Evolutionary conservation across 371 early-diverging fungal genomes (phyloP).

Genomic region (Syncephalis plumigaleata): DNA sequence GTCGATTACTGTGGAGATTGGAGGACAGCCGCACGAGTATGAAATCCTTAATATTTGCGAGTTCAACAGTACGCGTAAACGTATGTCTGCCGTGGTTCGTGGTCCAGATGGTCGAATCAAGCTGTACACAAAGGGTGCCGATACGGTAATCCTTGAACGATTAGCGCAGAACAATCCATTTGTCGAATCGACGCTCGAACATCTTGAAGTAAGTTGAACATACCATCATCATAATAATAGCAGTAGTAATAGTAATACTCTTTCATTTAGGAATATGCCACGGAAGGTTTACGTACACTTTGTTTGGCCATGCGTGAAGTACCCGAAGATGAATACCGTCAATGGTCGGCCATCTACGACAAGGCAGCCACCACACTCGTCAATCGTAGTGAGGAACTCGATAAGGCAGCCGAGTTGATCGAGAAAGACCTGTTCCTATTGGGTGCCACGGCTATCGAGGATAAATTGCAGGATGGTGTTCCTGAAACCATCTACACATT

Average conservation of each 20-base stretch:
- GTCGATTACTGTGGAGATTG: constrained; percentile 55
- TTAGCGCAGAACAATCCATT: constrained; percentile 49
- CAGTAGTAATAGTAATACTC: background rate
- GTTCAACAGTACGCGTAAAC: constrained; percentile 93
- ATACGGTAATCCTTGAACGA: constrained; percentile 92
- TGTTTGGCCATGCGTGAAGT: constrained; percentile 88
- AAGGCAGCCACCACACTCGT: constrained; percentile 77
- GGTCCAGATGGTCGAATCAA: constrained; percentile 79
- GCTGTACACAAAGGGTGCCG: constrained; percentile 96
- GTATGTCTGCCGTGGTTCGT: constrained; percentile 91
- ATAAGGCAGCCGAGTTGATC: constrained; percentile 85
- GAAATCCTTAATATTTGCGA: constrained; percentile 90
- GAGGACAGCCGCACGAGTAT: constrained; percentile 45
- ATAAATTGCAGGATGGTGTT: constrained; percentile 95
- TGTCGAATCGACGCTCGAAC: constrained; percentile 53
- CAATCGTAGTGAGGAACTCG: constrained; percentile 73
- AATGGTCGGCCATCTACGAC: constrained; percentile 70
- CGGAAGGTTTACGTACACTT: constrained; percentile 83
- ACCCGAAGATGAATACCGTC: constrained; percentile 68
- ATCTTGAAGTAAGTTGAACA: constrained; percentile 37
- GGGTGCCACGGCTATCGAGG: constrained; percentile 98
- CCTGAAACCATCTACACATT: constrained; percentile 93
- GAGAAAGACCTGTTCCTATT: constrained; percentile 80
- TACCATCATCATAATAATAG: background rate
- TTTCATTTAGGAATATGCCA: constrained; percentile 49